phyloP scores from a whole-genome alignment of 2,329 filamentous ascomycete species.

The Botryotinia calthae region DNA sequence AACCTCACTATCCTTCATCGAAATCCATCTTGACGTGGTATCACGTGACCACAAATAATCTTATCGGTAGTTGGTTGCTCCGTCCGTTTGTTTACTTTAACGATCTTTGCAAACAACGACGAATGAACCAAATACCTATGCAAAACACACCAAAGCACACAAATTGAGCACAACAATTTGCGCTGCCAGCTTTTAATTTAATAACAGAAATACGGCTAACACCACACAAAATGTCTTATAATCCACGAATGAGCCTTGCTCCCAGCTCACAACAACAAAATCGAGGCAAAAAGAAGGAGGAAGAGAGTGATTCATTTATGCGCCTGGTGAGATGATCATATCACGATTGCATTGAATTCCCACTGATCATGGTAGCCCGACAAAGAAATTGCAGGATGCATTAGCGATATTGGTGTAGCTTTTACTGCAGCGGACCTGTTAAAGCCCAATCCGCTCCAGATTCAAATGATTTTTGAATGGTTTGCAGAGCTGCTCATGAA shows the following conservation, averaged over 20 bases:
- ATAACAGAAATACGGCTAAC: neutral
- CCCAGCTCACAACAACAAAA: constrained; percentile 47
- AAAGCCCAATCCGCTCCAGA: constrained; percentile 90
- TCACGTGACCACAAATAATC: constrained; percentile 4
- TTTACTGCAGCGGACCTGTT: constrained; percentile 85
- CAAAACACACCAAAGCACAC: neutral
- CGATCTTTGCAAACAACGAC: constrained; percentile 8
- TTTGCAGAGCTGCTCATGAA: constrained; percentile 94
- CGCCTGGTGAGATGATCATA: constrained; percentile 46
- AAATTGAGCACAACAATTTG: neutral
- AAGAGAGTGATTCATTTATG: constrained; percentile 57
- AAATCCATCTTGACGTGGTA: too few species aligned
- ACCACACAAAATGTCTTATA: constrained; percentile 46
- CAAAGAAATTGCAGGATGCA: constrained; percentile 90
- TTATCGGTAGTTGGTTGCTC: constrained; percentile 16
- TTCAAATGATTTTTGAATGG: constrained; percentile 98
- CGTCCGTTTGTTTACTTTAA: constrained; percentile 22
- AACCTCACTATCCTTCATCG: too few species aligned
- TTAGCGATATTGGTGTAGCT: constrained; percentile 91
- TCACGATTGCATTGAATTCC: constrained; percentile 8
- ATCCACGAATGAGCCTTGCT: constrained; percentile 51
- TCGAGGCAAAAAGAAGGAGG: constrained; percentile 53
- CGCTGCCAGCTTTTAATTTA: neutral
- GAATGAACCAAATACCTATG: neutral
- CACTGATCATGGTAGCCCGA: constrained; percentile 44